phyloP scores from a whole-genome alignment of 2,329 filamentous ascomycete genomes.

The Cercospora beticola region DNA sequence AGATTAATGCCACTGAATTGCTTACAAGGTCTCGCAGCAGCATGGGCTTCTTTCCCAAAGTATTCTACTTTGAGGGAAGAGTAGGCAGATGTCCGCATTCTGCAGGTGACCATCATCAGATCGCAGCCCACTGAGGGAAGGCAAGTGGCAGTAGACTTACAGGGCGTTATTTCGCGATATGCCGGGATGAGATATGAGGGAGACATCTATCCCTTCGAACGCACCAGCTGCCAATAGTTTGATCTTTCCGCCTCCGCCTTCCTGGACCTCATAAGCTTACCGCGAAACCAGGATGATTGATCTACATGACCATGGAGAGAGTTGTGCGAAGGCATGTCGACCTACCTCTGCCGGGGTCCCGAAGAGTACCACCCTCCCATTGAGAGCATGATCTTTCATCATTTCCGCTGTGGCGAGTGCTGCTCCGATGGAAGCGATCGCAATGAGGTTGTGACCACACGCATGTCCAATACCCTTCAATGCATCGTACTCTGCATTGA shows the following conservation, averaged over 20 bases:
- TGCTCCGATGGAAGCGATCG: slow-evolving; percentile 41
- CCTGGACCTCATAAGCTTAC: slow-evolving; percentile 13
- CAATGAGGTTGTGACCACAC: slow-evolving; percentile 50
- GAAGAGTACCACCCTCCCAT: slow-evolving; percentile 42
- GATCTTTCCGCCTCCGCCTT: slow-evolving; percentile 42
- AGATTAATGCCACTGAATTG: not conserved
- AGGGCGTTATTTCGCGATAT: slow-evolving; percentile 40
- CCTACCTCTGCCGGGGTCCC: slow-evolving; percentile 48
- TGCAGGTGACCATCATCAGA: slow-evolving; percentile 31
- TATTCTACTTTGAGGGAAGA: slow-evolving; percentile 50
- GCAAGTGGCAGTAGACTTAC: not conserved
- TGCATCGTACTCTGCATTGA: slow-evolving; percentile 43
- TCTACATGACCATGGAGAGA: not conserved
- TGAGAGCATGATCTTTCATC: slow-evolving; percentile 33
- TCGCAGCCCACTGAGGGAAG: not conserved
- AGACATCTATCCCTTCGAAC: slow-evolving; percentile 43
- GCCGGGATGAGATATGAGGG: slow-evolving; percentile 40
- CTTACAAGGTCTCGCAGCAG: slow-evolving; percentile 33
- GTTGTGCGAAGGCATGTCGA: not conserved
- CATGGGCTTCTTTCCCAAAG: slow-evolving; percentile 43
- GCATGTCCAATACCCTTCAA: slow-evolving; percentile 46
- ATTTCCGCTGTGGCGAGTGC: slow-evolving; percentile 41
- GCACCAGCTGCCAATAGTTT: slow-evolving; percentile 47
- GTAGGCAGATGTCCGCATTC: slow-evolving; percentile 55
- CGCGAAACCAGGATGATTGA: not conserved